phyloP scores from a whole-genome alignment of 2,329 filamentous ascomycete genomes.

The Blumeria hordei region DNA sequence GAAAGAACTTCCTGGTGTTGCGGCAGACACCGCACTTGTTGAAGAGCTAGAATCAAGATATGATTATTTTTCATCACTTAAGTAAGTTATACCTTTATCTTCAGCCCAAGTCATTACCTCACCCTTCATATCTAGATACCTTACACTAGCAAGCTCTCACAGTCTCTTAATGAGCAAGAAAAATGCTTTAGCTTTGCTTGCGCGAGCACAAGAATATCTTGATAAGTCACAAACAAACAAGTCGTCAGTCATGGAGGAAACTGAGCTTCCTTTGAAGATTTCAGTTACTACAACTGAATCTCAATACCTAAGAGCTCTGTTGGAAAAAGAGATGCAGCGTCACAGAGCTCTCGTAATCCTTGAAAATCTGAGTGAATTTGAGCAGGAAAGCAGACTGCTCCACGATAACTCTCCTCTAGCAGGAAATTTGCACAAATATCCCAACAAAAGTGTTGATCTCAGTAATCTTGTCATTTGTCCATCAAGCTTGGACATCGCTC shows the following conservation, averaged over 20 bases:
- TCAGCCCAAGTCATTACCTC: not conserved
- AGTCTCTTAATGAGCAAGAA: slow-evolving; percentile 44
- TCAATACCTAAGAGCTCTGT: slow-evolving; percentile 31
- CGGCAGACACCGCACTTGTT: slow-evolving; percentile 55
- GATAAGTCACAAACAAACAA: slow-evolving; percentile 25
- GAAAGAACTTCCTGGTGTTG: slow-evolving; percentile 72
- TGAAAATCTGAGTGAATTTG: slow-evolving; percentile 29
- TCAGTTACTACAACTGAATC: slow-evolving; percentile 36
- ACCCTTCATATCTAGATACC: slow-evolving; percentile 27
- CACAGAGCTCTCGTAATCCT: slow-evolving; percentile 73
- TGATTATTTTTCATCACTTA: slow-evolving; percentile 70
- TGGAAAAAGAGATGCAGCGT: slow-evolving; percentile 51
- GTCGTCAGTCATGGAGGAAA: slow-evolving; percentile 16
- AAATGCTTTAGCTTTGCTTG: slow-evolving; percentile 68
- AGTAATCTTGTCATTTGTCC: slow-evolving; percentile 69
- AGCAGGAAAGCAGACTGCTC: slow-evolving; percentile 9
- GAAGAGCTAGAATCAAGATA: slow-evolving; percentile 55
- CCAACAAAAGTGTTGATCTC: slow-evolving; percentile 42
- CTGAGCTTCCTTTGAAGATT: slow-evolving; percentile 35
- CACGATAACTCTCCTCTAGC: slow-evolving; percentile 33
- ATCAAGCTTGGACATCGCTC: slow-evolving; percentile 57
- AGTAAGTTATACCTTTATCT: slow-evolving; percentile 26
- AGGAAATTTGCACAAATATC: slow-evolving; percentile 54
- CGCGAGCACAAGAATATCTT: slow-evolving; percentile 42
- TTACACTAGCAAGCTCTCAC: slow-evolving; percentile 71